Percentiles rank a stretch among this genome's conserved stretches.
Conservation (phyloP, 306 rosid species). For the Acacia acuminata region DNA sequence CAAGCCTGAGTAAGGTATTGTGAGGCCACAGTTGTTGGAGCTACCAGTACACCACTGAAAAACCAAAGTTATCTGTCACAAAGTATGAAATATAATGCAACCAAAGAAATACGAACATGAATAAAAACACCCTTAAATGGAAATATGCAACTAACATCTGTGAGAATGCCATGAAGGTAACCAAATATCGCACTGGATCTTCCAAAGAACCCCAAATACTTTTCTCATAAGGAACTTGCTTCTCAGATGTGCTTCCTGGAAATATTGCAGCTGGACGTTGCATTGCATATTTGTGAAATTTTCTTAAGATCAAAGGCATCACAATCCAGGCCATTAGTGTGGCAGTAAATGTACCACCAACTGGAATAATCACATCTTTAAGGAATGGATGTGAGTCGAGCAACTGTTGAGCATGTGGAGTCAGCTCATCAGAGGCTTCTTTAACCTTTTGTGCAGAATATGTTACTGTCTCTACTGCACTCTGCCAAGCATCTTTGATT, state of each 20-base stretch:
- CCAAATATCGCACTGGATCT: slow-evolving; percentile 79
- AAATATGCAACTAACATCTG: slow-evolving; percentile 67
- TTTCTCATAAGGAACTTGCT: slow-evolving; percentile 71
- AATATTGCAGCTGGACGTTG: slow-evolving; percentile 58
- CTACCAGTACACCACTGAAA: slow-evolving; percentile 80
- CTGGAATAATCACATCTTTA: slow-evolving; percentile 59
- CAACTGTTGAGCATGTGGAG: slow-evolving; percentile 63
- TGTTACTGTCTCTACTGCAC: slow-evolving; percentile 58
- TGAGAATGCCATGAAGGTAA: slow-evolving; percentile 81
- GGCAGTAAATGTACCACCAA: slow-evolving; percentile 60
- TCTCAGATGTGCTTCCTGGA: slow-evolving; percentile 39
- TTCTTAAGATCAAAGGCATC: slow-evolving; percentile 83
- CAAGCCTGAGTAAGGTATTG: slow-evolving; percentile 70
- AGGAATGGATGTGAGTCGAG: slow-evolving; percentile 76
- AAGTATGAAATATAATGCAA: slow-evolving; percentile 14
- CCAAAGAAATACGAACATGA: neutral
- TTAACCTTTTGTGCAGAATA: slow-evolving; percentile 60
- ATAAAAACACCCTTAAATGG: slow-evolving; percentile 13
- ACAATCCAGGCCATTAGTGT: slow-evolving; percentile 80
- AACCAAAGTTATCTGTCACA: slow-evolving; percentile 47
- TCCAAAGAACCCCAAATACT: slow-evolving; percentile 95
- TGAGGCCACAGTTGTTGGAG: slow-evolving; percentile 78
- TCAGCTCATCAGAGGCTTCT: slow-evolving; percentile 63
- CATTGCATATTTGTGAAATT: slow-evolving; percentile 67
- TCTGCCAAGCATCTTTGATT: slow-evolving; percentile 61